Base-by-base conservation (phyloP, 257 asterid genomes). In the Anisodus acutangulus region DNA sequence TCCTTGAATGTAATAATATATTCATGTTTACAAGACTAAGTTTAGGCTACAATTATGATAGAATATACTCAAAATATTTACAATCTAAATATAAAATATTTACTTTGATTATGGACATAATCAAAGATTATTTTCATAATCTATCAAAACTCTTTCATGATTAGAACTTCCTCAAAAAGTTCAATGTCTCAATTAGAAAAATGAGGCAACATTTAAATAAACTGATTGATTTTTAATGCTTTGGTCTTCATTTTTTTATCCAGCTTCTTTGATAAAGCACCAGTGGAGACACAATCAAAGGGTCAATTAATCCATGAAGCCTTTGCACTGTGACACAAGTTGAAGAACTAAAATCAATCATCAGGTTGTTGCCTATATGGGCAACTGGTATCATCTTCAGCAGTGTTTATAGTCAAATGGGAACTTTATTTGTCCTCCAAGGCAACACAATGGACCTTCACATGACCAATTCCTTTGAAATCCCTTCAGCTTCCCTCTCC, bases 261-360 rank as follows among this genome's bases (percentile, higher is more conserved):
- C 91, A 92, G 97, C 69, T 93, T 93, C 84, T 86, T 93, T 2
- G 95, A 92, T 80, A 90, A 87, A 86, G 97, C 95, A 10, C 95
- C 97, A 2, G 92, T 91, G 11, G 87, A 87, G 86, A 88, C 85
- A 54, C 82, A 11, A 69, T 79, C 82, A 87, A 86, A 39, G 91
- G 85, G n/a, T 53, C 90, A 5, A 80, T 66, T 2, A 70, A 90
- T 35, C 62, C 89, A 10, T 93, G 94, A 93, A 86, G 89, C 64
- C 91, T 93, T 4, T 90, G 97, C 87, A 89, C 93, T 0, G 91
- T 93, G 15, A 93, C 97, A 6, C 95, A 91, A 64, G 93, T 91
- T 2, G 94, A 93, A 89, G 97, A 93, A 80, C 85, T 93, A 4
- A 93, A 93, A 70, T 89, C 90, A 41, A 84, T 93, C 9, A 69